Evolutionary conservation across 108 stramenopile genomes (phyloP).

Genomic region (Fistulifera solaris): DNA sequence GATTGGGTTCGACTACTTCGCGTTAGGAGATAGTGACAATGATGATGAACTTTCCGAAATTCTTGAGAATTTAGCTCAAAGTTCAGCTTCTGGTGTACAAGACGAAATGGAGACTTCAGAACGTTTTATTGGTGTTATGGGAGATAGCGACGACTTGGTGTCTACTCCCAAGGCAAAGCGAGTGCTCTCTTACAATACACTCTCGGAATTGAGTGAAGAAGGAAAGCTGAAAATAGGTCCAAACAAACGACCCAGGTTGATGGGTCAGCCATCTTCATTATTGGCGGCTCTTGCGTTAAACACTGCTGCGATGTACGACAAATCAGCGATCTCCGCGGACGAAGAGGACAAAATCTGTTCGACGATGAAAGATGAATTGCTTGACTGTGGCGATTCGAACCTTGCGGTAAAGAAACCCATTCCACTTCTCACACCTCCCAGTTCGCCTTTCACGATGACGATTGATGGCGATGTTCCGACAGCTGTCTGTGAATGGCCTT

Average conservation of each 20-base stretch:
- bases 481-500: constrained; percentile 56
- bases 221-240: constrained; percentile 13
- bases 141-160: constrained; percentile 1
- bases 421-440: constrained; percentile 33
- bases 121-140: constrained; percentile 1
- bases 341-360: constrained; percentile 16
- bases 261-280: not conserved
- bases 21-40: not conserved
- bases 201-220: constrained; percentile 17
- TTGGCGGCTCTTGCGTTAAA: not conserved
- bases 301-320: not conserved
- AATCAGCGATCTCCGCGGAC: constrained; percentile 1
- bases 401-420: constrained; percentile 22
- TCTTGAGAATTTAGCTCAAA: not conserved
- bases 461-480: constrained; percentile 41
- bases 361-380: too few species aligned
- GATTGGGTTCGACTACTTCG: not conserved
- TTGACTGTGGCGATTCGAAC: constrained; percentile 17
- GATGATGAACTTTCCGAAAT: not conserved
- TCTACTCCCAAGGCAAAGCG: constrained; percentile 21
- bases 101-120: not conserved
- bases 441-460: constrained; percentile 36
- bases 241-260: constrained; percentile 7
- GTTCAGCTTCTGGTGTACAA: not conserved
- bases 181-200: constrained; percentile 29